Base-by-base conservation (phyloP, 768 basidiomycete species). In the Punctularia strigosozonata region DNA sequence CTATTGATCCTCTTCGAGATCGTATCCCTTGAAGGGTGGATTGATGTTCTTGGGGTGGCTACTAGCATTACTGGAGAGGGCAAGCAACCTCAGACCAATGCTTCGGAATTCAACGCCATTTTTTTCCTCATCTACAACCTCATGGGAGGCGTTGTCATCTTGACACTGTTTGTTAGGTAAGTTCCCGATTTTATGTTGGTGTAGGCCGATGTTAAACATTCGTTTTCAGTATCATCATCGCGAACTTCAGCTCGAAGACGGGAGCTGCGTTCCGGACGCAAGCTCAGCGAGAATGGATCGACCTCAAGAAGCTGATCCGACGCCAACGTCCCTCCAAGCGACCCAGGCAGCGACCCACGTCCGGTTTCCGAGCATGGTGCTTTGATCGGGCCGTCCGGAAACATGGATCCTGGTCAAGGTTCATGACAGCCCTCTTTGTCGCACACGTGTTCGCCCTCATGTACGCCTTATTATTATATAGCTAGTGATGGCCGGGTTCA, bases 1-100 rank as follows among this genome's bases (percentile, higher is more conserved):
- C 64, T 97, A 28, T 70, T 97, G 38, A 95, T 97, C 51, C 69
- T 97, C 1, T 97, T 95, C 50, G 94, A 98, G 60, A 90, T 94
- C 47, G 88, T 97, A 18, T 94, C 91, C 0, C 63, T 95, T 36
- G 91, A 94, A 60, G 94, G 94, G 2, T 97, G 92, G 94, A 73
- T 86, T n/a, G 88, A 92, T 52, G 94, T 91, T 36, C 83, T 95
- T 82, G 62, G 59, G 25, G 69, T 80, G 19, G 81, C 80, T 1
- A 84, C 84, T 56, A 75, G 78, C 44, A 82, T 95, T 46, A 79
- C 73, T 1, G 86, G 81, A 4, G 53, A 46, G 17, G 75, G 76
- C 21, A 59, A 59, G 39, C 90, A 95, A 53, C 86, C 89, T 0
- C 59, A 70, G 42, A 68, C 61, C 28, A 84, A 92, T 44, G 73